Percentiles rank a stretch among this genome's conserved stretches.
Evolutionary conservation across 2,329 filamentous ascomycete species (phyloP).

Genomic region (Boeremia lycopersici): DNA sequence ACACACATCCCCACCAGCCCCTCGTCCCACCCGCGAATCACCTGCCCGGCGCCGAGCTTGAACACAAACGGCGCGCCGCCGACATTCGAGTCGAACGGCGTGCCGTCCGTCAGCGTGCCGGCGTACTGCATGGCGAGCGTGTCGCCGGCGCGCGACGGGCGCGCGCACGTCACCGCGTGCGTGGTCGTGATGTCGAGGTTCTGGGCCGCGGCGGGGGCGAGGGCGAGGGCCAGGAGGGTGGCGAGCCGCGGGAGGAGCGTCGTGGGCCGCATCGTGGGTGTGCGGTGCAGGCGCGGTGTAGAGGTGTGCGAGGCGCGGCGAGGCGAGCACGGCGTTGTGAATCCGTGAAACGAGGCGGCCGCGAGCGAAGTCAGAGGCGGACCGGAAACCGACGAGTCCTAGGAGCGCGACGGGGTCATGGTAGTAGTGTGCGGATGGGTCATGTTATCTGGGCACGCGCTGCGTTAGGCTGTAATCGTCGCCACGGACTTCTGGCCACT

Average conservation of each 20-base stretch:
- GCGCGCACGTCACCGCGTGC: constrained; percentile 49
- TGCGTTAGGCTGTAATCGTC: too few species aligned
- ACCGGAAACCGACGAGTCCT: too few species aligned
- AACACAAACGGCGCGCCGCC: constrained; percentile 82
- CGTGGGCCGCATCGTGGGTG: constrained; percentile 35
- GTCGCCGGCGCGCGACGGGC: constrained; percentile 55
- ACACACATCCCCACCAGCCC: constrained; percentile 93
- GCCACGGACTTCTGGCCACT: background rate
- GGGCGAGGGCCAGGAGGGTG: constrained; percentile 29
- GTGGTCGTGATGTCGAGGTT: constrained; percentile 52
- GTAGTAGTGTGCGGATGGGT: too few species aligned
- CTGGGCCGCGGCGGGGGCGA: constrained; percentile 33
- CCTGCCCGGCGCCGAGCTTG: constrained; percentile 76
- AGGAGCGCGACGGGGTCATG: too few species aligned
- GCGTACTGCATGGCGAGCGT: constrained; percentile 56
- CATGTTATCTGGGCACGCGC: background rate
- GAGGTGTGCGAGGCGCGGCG: too few species aligned
- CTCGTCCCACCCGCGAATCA: constrained; percentile 95
- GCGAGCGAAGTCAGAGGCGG: too few species aligned
- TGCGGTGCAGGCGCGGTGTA: too few species aligned
- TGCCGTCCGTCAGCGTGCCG: constrained; percentile 65
- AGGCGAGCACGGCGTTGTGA: too few species aligned
- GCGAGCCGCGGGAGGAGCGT: constrained; percentile 25
- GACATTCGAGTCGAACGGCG: constrained; percentile 84
- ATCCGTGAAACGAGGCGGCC: too few species aligned